Evolutionary conservation across 441 rosid species (phyloP).

Genomic region (Croton setiger): DNA sequence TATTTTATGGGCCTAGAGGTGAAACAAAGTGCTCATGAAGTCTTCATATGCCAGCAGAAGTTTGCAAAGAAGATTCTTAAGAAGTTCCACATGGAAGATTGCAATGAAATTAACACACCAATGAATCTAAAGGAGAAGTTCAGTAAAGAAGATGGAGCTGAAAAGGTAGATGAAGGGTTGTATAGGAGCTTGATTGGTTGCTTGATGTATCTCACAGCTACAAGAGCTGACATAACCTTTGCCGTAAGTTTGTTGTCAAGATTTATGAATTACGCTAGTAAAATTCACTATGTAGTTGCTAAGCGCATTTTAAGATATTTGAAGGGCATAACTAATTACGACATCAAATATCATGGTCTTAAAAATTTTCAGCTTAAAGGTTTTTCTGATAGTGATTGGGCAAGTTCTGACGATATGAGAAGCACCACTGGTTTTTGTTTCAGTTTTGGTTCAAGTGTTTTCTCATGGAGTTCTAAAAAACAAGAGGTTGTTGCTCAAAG

Average conservation of each 20-base stretch:
- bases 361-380: background rate
- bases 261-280: background rate
- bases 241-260: background rate
- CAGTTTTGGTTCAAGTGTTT: background rate
- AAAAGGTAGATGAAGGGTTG: conserved; percentile 5
- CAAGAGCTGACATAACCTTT: background rate
- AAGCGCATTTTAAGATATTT: background rate
- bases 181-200: background rate
- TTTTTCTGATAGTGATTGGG: background rate
- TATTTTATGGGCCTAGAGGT: background rate
- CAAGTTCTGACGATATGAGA: background rate
- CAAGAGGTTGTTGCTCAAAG: background rate
- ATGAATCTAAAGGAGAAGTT: conserved; percentile 1
- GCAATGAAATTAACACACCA: background rate
- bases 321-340: background rate
- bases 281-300: background rate
- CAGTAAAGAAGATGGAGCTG: background rate
- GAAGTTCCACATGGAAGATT: too few species aligned
- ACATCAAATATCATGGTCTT: too few species aligned
- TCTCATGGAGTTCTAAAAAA: background rate
- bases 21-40: background rate
- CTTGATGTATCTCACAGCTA: background rate
- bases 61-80: background rate
- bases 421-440: background rate
- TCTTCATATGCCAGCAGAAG: background rate